These are phyloP conservation scores for Nakaseomyces nivariensis DNA, from an alignment of 1,139 yeast species.

Conservation along the genomic window DNA sequence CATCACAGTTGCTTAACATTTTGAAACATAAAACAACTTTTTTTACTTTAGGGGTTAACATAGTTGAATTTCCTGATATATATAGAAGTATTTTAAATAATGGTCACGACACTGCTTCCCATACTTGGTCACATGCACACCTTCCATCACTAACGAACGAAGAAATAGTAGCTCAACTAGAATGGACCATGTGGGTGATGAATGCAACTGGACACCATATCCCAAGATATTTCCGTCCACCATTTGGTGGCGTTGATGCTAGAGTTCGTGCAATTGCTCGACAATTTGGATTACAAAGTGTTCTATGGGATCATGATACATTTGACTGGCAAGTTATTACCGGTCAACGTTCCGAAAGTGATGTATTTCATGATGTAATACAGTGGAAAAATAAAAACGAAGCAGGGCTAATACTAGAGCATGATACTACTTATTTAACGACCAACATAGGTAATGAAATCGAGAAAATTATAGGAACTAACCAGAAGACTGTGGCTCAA, in stretches of 20 bases:
- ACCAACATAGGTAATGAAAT: slow-evolving; percentile 61
- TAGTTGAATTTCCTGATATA: slow-evolving; percentile 64
- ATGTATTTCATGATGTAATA: slow-evolving; percentile 46
- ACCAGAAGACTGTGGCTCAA: slow-evolving; percentile 71
- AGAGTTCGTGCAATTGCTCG: slow-evolving; percentile 70
- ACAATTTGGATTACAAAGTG: slow-evolving; percentile 81
- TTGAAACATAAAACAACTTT: slow-evolving; percentile 57
- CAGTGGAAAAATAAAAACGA: slow-evolving; percentile 39
- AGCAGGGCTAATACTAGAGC: slow-evolving; percentile 71
- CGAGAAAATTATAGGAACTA: slow-evolving; percentile 39
- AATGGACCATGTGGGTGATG: slow-evolving; percentile 98
- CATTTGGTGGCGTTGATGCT: slow-evolving; percentile 89
- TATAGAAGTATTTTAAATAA: slow-evolving; percentile 44
- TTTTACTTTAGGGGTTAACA: slow-evolving; percentile 76
- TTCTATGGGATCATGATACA: slow-evolving; percentile 85
- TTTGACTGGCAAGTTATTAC: slow-evolving; percentile 74
- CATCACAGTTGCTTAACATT: slow-evolving; percentile 46
- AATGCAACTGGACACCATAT: slow-evolving; percentile 82
- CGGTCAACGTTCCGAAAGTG: slow-evolving; percentile 35
- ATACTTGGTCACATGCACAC: slow-evolving; percentile 88
- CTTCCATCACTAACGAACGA: slow-evolving; percentile 71
- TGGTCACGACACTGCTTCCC: slow-evolving; percentile 81
- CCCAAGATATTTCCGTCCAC: slow-evolving; percentile 95
- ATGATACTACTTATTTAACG: slow-evolving; percentile 61
- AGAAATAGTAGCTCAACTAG: slow-evolving; percentile 74